A percentile compares a stretch with the other conserved stretches of the same genome.
These are phyloP conservation scores for Mitragyna speciosa DNA, from an alignment of 257 asterid genomes.

Conservation along the genomic window DNA sequence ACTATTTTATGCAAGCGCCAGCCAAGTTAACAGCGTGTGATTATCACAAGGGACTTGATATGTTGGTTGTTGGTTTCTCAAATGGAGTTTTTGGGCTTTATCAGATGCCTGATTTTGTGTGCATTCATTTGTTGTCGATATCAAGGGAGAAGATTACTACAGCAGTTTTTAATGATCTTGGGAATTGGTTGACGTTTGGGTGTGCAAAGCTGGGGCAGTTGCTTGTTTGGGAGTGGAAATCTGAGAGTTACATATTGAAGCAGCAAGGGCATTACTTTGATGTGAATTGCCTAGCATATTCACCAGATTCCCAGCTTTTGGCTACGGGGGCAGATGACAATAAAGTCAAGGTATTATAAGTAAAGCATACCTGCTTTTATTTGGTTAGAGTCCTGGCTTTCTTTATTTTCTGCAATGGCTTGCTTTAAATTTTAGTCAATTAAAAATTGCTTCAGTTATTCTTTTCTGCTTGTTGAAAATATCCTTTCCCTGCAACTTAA, in stretches of 20 bases:
- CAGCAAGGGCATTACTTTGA: conserved; percentile 99
- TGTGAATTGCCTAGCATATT: conserved; percentile 86
- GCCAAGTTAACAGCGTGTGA: conserved; percentile 75
- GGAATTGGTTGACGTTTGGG: conserved; percentile 94
- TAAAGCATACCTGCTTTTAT: conserved; percentile 1
- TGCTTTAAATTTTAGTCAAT: background rate
- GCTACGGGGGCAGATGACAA: conserved; percentile 99
- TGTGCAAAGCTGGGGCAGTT: conserved; percentile 97
- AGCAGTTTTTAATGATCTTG: conserved; percentile 76
- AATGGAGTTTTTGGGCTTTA: conserved; percentile 93
- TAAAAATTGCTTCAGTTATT: background rate
- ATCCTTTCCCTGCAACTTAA: background rate
- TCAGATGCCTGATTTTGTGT: conserved; percentile 93
- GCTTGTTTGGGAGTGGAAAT: conserved; percentile 99
- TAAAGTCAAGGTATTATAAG: conserved; percentile 73
- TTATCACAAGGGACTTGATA: conserved; percentile 83
- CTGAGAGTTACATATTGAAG: conserved; percentile 89
- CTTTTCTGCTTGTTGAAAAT: background rate
- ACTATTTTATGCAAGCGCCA: conserved; percentile 79
- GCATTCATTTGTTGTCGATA: conserved; percentile 78
- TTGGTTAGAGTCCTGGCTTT: background rate
- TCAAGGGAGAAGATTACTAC: conserved; percentile 86
- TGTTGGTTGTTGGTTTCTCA: conserved; percentile 91
- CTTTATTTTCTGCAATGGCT: background rate
- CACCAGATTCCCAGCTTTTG: conserved; percentile 91